Conservation (phyloP, 2,329 filamentous ascomycete genomes). For the Aspergillus niger region DNA sequence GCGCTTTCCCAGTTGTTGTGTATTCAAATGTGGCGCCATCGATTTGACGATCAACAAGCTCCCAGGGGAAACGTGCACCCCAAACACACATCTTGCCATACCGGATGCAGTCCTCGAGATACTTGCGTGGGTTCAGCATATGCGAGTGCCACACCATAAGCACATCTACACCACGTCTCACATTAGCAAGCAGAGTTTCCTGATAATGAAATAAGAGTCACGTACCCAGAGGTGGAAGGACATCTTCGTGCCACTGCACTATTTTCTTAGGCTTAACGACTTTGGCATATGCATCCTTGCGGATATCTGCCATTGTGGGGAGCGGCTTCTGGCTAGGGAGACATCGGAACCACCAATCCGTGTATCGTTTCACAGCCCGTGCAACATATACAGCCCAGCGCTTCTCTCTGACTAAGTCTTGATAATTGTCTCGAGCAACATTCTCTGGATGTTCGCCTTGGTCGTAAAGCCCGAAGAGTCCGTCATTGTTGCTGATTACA, state of each 20-base stretch:
- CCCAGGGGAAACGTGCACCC: constrained; percentile 67
- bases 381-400: constrained; percentile 70
- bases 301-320: not conserved
- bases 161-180: constrained; percentile 55
- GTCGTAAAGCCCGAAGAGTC: constrained; percentile 62
- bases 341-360: constrained; percentile 60
- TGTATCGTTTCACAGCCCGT: constrained; percentile 67
- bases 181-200: not conserved
- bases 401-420: constrained; percentile 66
- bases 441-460: constrained; percentile 46
- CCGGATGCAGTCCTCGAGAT: constrained; percentile 70
- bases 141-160: constrained; percentile 78
- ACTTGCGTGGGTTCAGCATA: constrained; percentile 73
- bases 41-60: constrained; percentile 58
- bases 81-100: constrained; percentile 58
- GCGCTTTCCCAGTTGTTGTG: not conserved
- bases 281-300: not conserved
- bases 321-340: not conserved
- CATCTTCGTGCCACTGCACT: constrained; percentile 22
- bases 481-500: constrained; percentile 66
- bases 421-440: constrained; percentile 39
- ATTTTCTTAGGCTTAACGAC: not conserved
- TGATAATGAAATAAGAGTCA: not conserved
- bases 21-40: constrained; percentile 56
- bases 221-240: constrained; percentile 62